phyloP scores from a whole-genome alignment of 345 rosid genomes.

The Gossypium arboreum region DNA sequence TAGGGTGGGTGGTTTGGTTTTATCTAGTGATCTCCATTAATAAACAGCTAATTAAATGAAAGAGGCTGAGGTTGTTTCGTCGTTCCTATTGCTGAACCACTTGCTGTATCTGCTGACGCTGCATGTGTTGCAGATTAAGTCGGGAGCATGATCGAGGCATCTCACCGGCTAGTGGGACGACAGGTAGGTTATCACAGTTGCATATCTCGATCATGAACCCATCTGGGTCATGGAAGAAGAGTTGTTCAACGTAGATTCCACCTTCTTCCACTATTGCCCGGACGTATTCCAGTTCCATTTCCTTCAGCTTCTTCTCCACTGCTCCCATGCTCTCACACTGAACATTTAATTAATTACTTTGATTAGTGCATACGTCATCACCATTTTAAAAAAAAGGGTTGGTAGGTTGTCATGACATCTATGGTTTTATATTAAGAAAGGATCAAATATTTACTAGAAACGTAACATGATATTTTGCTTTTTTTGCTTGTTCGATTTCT shows the following conservation, averaged over 20 bases:
- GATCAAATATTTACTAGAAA: neutral
- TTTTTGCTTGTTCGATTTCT: neutral
- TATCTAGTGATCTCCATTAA: neutral
- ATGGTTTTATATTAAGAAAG: neutral
- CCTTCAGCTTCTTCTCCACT: slow-evolving; percentile 51
- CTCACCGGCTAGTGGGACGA: slow-evolving; percentile 58
- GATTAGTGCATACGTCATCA: neutral
- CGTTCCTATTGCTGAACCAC: slow-evolving; percentile 23
- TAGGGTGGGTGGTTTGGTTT: neutral
- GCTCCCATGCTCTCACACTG: slow-evolving; percentile 81
- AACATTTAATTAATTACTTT: neutral
- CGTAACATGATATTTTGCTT: neutral
- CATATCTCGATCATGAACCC: slow-evolving; percentile 94
- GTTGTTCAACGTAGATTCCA: slow-evolving; percentile 70
- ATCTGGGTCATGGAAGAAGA: slow-evolving; percentile 91
- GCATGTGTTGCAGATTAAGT: slow-evolving; percentile 31
- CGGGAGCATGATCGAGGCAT: slow-evolving; percentile 53
- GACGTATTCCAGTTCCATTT: slow-evolving; percentile 36
- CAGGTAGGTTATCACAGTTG: slow-evolving; percentile 79
- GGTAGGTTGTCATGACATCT: too few species aligned
- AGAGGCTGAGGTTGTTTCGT: neutral
- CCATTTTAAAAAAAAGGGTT: neutral
- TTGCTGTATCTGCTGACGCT: slow-evolving; percentile 13
- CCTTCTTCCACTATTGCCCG: slow-evolving; percentile 74
- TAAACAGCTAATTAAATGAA: neutral